Evolutionary conservation across 176 grass and related monocot species (phyloP).

Genomic region (Olyra latifolia): DNA sequence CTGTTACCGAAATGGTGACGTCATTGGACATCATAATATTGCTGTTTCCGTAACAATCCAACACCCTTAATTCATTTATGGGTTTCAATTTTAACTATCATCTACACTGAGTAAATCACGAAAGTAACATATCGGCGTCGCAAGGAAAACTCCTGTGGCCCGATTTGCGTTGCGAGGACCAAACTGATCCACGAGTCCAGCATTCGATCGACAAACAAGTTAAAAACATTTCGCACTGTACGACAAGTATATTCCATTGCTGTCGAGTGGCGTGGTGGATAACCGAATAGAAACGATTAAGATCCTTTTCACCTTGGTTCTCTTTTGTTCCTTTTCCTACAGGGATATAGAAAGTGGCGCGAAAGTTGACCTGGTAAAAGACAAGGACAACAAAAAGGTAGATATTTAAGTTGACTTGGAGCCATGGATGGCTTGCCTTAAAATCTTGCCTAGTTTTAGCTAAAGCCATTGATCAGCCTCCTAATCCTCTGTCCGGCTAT

Average conservation of each 20-base stretch:
- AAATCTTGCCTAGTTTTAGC: constrained; percentile 44
- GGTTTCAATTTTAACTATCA: too few relatives aligned
- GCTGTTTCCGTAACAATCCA: too few relatives aligned
- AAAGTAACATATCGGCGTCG: not conserved
- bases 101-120: too few relatives aligned
- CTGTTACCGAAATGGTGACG: too few relatives aligned
- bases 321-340: constrained; percentile 4
- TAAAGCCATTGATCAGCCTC: constrained; percentile 23
- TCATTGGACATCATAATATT: too few relatives aligned
- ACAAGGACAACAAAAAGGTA: constrained; percentile 27
- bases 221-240: constrained; percentile 13
- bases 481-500: constrained; percentile 2
- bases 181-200: not conserved
- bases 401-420: constrained; percentile 19
- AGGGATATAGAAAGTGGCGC: constrained; percentile 15
- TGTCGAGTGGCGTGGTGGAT: constrained; percentile 17
- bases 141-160: constrained; percentile 13
- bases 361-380: constrained; percentile 46
- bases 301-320: constrained; percentile 26
- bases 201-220: not conserved
- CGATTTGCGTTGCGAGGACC: not conserved
- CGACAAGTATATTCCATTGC: constrained; percentile 20
- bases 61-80: too few relatives aligned
- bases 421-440: constrained; percentile 6
- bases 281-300: constrained; percentile 5